Conservation (phyloP, 2,329 filamentous ascomycete genomes). For the Apiospora hydei region DNA sequence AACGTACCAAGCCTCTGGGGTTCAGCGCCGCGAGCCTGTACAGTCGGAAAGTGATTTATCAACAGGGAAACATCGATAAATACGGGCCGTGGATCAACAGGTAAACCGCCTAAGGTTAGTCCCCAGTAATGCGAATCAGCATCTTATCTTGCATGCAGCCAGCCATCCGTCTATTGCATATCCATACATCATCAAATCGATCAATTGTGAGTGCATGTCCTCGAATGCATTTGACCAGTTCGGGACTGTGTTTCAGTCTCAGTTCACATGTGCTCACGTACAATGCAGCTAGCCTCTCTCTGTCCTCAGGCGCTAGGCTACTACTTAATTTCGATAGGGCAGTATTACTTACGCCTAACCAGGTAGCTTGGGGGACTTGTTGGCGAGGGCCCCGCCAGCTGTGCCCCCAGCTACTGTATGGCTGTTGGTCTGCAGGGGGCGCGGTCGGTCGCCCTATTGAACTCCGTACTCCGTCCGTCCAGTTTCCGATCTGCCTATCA, state of each 20-base stretch:
- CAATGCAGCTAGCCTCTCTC: background rate
- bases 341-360: background rate
- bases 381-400: background rate
- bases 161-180: background rate
- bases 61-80: background rate
- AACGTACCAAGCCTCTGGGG: background rate
- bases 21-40: background rate
- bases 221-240: background rate
- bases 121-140: background rate
- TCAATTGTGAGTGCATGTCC: background rate
- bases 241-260: conserved; percentile 2
- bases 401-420: background rate
- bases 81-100: background rate
- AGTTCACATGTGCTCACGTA: conserved; percentile 7
- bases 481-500: conserved; percentile 10
- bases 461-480: background rate
- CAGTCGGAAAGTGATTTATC: background rate
- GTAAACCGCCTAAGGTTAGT: background rate
- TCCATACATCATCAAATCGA: background rate
- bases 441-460: background rate
- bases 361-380: background rate
- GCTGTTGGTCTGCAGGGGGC: background rate
- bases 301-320: background rate
- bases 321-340: conserved; percentile 20
- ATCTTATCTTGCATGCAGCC: conserved; percentile 1